Conservation (phyloP, 169 alveolate genomes). For the Cryptosporidium xiaoi region DNA sequence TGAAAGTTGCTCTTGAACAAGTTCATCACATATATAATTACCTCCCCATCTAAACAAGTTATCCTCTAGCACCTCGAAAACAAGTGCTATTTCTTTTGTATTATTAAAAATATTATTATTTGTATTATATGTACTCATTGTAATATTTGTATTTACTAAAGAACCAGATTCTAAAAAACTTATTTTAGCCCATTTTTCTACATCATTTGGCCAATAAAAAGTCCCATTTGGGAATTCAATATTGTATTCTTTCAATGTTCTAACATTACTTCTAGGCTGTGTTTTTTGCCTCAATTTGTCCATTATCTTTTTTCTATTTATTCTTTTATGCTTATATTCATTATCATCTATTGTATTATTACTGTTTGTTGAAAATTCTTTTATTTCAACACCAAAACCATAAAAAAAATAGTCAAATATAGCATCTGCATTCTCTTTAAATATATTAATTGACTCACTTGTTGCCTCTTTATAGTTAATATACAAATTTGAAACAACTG, state of each 20-base stretch:
- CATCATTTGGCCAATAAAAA: constrained; percentile 64
- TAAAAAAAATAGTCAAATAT: constrained; percentile 57
- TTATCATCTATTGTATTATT: constrained; percentile 45
- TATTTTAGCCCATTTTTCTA: constrained; percentile 65
- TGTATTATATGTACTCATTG: constrained; percentile 41
- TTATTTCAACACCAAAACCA: constrained; percentile 59
- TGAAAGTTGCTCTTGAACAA: constrained; percentile 48
- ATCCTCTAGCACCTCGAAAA: constrained; percentile 50
- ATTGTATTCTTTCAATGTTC: constrained; percentile 16
- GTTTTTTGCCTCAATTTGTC: constrained; percentile 43
- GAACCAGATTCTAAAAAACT: constrained; percentile 51
- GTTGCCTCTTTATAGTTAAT: constrained; percentile 49
- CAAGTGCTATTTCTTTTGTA: constrained; percentile 45
- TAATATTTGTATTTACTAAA: constrained; percentile 21
- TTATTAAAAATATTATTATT: constrained; percentile 6
- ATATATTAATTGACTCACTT: constrained; percentile 27
- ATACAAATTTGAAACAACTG: constrained; percentile 3
- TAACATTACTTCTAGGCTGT: constrained; percentile 2
- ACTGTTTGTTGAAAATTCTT: constrained; percentile 11
- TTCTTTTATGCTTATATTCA: constrained; percentile 17
- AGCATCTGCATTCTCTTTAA: constrained; percentile 16
- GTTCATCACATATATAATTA: constrained; percentile 46
- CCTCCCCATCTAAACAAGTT: constrained; percentile 70
- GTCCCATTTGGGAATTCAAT: background rate
- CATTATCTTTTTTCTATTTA: constrained; percentile 50